Evolutionary conservation across 176 grass and related monocot species (phyloP), one percentile per base, ranked within the genome.

Genomic region (Oryza longistaminata): DNA sequence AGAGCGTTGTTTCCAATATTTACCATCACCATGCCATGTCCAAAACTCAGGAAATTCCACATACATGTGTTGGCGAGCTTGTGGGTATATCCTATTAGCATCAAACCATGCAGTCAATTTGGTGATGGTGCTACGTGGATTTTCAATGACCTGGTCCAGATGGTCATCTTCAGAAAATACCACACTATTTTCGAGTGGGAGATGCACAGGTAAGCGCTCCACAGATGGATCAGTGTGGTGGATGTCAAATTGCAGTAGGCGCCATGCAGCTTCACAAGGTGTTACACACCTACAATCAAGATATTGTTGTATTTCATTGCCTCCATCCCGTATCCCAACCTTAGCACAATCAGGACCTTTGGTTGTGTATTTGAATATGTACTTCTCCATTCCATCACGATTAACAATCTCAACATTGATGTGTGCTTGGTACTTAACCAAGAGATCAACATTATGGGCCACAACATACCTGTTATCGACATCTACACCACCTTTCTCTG

Each of bases 351-450:
- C 68, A 42, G 17, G 33, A 0, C 34, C 68, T n/a, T 70, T 70
- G 1, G 68, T 40, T 19, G 33, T 19, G 33, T 70, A 70, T 7
- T 40, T 70, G 8, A 70, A 70, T 4, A 70, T 35, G 10, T 70
- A 70, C 21, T 70, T 70, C 4, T 70, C 16, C 68, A 70, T 52
- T 9, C 48, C 48, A 34, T 75, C 46, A 34, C 50, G 26, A 5
- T 75, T 75, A 1, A 75, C 46, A 2, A 25, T 55, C 7, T 70
- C 68, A 2, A 68, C 14, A 68, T 68, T 68, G 15, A 68, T 68
- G 66, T 68, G 66, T 16, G 66, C 66, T 0, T 70, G 68, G 33
- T 70, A 70, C 19, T 70, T 70, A n/a, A 70, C 68, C 68, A 70
- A 9, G 9, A 70, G 40, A 14, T 70, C 68, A 10, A 70, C 17